Base-by-base conservation (phyloP, 768 basidiomycete species). In the Leccinum pellstonianum region DNA sequence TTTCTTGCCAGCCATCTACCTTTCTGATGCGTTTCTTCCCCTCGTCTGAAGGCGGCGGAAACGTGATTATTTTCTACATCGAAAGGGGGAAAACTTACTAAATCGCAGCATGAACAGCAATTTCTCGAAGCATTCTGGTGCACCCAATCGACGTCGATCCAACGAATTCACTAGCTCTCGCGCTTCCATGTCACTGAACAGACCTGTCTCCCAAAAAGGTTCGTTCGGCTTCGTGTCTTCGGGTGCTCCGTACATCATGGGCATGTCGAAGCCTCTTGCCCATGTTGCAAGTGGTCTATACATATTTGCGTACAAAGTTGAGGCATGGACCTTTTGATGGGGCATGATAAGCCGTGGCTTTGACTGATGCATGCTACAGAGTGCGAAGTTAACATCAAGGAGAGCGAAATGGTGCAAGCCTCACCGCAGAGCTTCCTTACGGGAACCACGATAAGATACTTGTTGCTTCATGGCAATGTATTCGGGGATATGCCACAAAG, bases 11-110 rank as follows among this genome's bases (percentile, higher is more conserved):
- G 31, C n/a, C n/a, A n/a, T n/a, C n/a, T 5, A 68, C 55, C 25
- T 56, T 56, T 49, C 62, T n/a, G n/a, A n/a, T n/a, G n/a, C n/a
- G n/a, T n/a, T n/a, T 41, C 25, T 56, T 68, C 17, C 67, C 67
- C 46, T 66, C 62, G 35, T 58, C 65, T 66, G 52, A 43, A 33
- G 2, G 29, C 6, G 23, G 17, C 12, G 19, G 7, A 0, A n/a
- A 56, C 0, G 50, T 27, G 25, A n/a, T n/a, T 41, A 38, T 51
- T 33, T 2, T 43, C 4, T 0, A 4, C 11, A 50, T 21, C 7
- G 17, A 46, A 33, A 33, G n/a, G 29, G 25, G 50, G 4, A 51
- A 51, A 0, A 19, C 29, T 27, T 11, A 51, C 50, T 51, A 17
- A 31, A 50, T 50, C 17, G 49, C 9, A 50, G 43, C 64, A 65